phyloP scores from a whole-genome alignment of 331 rosid genomes.

The Rosa hybrid region DNA sequence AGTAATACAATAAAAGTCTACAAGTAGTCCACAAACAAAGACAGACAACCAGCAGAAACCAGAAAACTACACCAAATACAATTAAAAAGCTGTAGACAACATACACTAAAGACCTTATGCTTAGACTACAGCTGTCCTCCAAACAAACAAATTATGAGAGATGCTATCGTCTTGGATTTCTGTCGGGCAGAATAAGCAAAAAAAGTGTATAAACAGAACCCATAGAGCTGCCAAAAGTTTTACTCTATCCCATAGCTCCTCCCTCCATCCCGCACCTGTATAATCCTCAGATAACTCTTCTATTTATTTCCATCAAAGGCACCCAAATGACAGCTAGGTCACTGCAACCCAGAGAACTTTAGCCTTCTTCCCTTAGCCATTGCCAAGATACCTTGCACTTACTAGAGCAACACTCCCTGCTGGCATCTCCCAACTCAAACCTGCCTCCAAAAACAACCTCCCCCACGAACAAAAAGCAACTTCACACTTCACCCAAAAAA shows the following conservation, averaged over 20 bases:
- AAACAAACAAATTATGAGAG: background rate
- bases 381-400: background rate
- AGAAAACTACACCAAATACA: background rate
- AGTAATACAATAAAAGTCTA: background rate
- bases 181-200: background rate
- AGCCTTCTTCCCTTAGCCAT: background rate
- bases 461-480: background rate
- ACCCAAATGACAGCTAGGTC: background rate
- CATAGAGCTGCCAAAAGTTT: background rate
- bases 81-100: background rate
- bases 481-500: background rate
- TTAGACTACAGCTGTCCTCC: background rate
- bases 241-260: background rate
- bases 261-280: background rate
- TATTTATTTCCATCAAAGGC: background rate
- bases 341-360: background rate
- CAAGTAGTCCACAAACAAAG: background rate
- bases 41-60: slow-evolving; percentile 2
- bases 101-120: background rate
- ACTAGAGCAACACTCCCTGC: background rate
- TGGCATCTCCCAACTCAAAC: background rate
- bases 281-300: background rate
- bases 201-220: background rate
- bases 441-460: background rate
- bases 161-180: background rate